phyloP scores from a whole-genome alignment of 805 yeast genomes.

The Sporopachydermia lactativora region DNA sequence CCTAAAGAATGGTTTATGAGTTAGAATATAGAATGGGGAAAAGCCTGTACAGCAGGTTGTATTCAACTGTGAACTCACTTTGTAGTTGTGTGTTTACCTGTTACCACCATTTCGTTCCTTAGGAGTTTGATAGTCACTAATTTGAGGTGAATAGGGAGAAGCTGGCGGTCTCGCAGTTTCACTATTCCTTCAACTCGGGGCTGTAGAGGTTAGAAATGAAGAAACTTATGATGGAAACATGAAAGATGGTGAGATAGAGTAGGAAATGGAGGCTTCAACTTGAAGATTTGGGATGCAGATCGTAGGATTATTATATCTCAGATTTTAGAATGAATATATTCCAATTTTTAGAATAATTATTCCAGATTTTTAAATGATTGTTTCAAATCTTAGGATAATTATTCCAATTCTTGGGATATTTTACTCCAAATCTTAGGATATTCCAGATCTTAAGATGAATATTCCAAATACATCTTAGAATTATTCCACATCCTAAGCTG shows the following conservation, averaged over 20 bases:
- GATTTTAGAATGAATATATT: too few species aligned
- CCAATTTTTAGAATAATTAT: too few species aligned
- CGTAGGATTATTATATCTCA: too few species aligned
- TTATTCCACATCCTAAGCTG: too few species aligned
- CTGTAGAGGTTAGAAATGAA: constrained; percentile 12
- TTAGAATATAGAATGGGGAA: neutral
- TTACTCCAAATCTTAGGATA: neutral
- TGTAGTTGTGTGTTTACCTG: neutral
- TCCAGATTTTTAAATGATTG: too few species aligned
- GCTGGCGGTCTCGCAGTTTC: constrained; percentile 35
- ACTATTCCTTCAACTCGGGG: constrained; percentile 48
- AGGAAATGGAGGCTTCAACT: too few species aligned
- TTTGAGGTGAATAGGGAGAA: constrained; percentile 34
- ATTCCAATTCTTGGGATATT: too few species aligned
- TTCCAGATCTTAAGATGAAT: neutral
- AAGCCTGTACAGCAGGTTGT: neutral
- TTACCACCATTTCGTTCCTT: neutral
- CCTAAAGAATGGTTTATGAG: neutral
- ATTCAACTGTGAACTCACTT: neutral
- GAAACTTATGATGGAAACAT: neutral
- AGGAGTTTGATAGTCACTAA: constrained; percentile 34
- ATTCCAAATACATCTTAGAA: neutral
- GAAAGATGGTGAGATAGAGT: too few species aligned
- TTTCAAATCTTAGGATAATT: too few species aligned
- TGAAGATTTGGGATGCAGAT: too few species aligned